Evolutionary conservation across 2,329 filamentous ascomycete species (phyloP).

Genomic region (Coniochaeta pulveracea): DNA sequence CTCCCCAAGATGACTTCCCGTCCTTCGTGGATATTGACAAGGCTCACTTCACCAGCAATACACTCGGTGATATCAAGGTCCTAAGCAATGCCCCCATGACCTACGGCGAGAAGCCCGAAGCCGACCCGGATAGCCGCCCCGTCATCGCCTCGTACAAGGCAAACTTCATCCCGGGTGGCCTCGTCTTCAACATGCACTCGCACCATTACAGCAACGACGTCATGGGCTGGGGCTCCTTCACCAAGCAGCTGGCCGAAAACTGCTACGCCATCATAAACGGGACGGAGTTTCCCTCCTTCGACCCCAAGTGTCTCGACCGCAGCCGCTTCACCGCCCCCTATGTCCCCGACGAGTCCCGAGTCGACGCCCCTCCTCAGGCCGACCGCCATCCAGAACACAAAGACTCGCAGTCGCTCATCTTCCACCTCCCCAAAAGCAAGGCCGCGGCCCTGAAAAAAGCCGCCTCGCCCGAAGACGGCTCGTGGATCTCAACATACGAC

Average conservation of each 20-base stretch:
- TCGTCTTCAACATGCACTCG: conserved; percentile 27
- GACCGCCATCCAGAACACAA: conserved; percentile 18
- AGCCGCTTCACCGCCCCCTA: conserved; percentile 19
- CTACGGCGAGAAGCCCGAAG: conserved; percentile 26
- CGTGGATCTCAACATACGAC: conserved; percentile 34
- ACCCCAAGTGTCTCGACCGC: conserved; percentile 21
- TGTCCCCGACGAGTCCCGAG: conserved; percentile 14
- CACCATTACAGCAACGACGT: conserved; percentile 32
- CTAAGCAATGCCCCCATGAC: conserved; percentile 26
- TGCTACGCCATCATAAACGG: conserved; percentile 21
- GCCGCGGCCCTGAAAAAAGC: conserved; percentile 25
- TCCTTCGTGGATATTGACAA: conserved; percentile 26
- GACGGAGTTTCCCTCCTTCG: conserved; percentile 21
- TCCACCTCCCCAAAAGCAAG: conserved; percentile 32
- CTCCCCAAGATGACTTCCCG: conserved; percentile 19
- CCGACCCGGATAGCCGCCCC: conserved; percentile 20
- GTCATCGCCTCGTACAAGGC: conserved; percentile 24
- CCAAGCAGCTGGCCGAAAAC: conserved; percentile 29
- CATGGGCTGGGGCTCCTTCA: conserved; percentile 26
- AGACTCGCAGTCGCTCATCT: conserved; percentile 18
- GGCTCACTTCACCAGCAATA: conserved; percentile 19
- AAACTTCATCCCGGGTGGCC: conserved; percentile 27
- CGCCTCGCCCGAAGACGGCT: conserved; percentile 19
- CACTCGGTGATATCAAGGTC: conserved; percentile 19
- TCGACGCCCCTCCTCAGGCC: conserved; percentile 19